Conservation (phyloP, 31 red algal genomes). For the Odonthalia washingtoniensis region DNA sequence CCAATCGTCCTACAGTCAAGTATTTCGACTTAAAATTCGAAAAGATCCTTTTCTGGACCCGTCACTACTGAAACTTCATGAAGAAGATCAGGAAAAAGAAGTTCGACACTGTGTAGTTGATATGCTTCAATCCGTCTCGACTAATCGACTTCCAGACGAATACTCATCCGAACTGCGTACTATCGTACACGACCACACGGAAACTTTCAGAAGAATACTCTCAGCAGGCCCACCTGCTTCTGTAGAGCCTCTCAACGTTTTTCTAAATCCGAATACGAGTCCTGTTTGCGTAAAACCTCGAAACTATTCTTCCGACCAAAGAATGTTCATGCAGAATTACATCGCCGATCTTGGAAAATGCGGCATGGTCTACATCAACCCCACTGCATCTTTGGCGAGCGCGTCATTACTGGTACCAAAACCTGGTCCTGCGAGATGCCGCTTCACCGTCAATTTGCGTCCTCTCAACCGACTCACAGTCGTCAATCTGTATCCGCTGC, state of each 20-base stretch:
- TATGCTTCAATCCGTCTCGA: too few species aligned
- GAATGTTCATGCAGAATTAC: background rate
- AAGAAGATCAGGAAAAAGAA: too few species aligned
- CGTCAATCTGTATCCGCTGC: background rate
- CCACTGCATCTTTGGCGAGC: background rate
- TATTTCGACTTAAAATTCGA: too few species aligned
- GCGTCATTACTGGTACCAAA: background rate
- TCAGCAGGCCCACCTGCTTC: background rate
- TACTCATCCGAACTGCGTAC: too few species aligned
- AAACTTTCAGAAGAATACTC: too few species aligned
- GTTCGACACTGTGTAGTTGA: too few species aligned
- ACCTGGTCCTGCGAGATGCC: background rate
- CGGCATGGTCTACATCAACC: background rate
- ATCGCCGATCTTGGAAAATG: background rate
- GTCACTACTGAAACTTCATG: too few species aligned
- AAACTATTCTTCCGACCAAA: slow-evolving; percentile 18
- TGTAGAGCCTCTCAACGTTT: background rate
- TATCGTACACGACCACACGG: too few species aligned
- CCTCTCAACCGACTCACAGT: background rate
- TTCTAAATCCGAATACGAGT: background rate
- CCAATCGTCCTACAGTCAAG: too few species aligned
- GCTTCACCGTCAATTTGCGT: background rate
- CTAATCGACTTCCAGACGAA: too few species aligned
- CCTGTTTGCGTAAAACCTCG: background rate
- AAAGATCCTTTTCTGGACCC: too few species aligned